phyloP scores from a whole-genome alignment of 257 asterid genomes.

The Solanum corneliomulleri region DNA sequence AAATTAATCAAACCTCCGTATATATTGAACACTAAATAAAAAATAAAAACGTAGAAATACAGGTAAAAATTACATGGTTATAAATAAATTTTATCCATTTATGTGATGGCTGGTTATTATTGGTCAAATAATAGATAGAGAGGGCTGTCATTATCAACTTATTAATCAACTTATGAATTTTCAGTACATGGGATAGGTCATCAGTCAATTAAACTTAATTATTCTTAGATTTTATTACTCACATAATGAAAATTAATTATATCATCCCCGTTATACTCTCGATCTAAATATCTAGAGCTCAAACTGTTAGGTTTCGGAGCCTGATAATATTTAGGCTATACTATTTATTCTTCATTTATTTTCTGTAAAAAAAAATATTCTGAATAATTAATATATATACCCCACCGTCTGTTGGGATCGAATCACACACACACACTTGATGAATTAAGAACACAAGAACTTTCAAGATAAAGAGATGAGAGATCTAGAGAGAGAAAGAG shows the following conservation, averaged over 20 bases:
- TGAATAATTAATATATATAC: too few relatives aligned
- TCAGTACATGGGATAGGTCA: not conserved
- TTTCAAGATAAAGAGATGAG: too few relatives aligned
- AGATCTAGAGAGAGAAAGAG: too few relatives aligned
- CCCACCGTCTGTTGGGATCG: too few relatives aligned
- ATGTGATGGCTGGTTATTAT: not conserved
- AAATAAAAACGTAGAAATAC: not conserved
- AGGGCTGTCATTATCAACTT: constrained; percentile 23
- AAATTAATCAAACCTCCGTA: not conserved
- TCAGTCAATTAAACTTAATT: constrained; percentile 14
- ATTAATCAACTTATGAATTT: constrained; percentile 9
- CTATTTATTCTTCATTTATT: too few relatives aligned
- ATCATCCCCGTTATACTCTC: too few relatives aligned
- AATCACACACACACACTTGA: too few relatives aligned
- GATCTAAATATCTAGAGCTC: not conserved
- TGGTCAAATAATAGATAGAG: constrained; percentile 2
- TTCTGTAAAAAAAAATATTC: fast-evolving
- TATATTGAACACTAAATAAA: not conserved
- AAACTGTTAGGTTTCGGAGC: too few relatives aligned
- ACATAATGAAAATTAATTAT: not conserved
- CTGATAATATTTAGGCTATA: too few relatives aligned
- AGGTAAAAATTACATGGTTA: not conserved
- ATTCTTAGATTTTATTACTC: not conserved
- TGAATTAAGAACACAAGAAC: too few relatives aligned
- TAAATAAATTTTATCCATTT: not conserved